Evolutionary conservation across 495 filamentous ascomycete species (phyloP).

Genomic region (Neurospora sp.): DNA sequence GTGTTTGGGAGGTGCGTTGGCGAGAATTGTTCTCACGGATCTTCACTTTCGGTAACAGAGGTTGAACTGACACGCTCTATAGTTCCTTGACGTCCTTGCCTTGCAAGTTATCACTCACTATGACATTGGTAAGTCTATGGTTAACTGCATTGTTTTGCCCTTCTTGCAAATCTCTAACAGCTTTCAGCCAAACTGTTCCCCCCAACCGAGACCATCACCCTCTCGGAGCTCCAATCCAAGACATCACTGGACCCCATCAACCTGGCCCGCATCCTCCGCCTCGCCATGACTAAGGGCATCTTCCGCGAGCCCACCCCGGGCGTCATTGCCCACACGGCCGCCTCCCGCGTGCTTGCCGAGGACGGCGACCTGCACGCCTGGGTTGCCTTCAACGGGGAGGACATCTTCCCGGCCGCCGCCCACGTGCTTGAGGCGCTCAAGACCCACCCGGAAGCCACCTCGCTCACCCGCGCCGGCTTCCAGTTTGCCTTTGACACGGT

Average conservation of each 20-base stretch:
- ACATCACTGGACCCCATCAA: slow-evolving; percentile 33
- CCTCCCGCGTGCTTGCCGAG: slow-evolving; percentile 34
- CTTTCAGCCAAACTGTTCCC: slow-evolving; percentile 29
- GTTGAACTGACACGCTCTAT: background rate
- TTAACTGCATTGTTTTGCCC: background rate
- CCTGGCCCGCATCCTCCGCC: slow-evolving; percentile 41
- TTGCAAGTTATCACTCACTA: slow-evolving; percentile 31
- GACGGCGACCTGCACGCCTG: slow-evolving; percentile 34
- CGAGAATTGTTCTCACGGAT: background rate
- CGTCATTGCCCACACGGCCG: slow-evolving; percentile 43
- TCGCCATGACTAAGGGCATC: slow-evolving; percentile 45
- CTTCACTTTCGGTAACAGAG: background rate
- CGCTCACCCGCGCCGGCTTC: slow-evolving; percentile 35
- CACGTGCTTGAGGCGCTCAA: slow-evolving; percentile 29
- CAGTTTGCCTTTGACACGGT: slow-evolving; percentile 37
- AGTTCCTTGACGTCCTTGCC: slow-evolving; percentile 31
- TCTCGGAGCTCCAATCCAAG: slow-evolving; percentile 30
- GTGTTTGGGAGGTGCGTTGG: slow-evolving; percentile 28
- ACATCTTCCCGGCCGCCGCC: slow-evolving; percentile 36
- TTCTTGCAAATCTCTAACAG: slow-evolving; percentile 2
- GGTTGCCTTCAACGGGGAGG: slow-evolving; percentile 41
- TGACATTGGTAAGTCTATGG: slow-evolving; percentile 20
- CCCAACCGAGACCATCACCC: slow-evolving; percentile 28
- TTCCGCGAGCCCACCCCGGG: slow-evolving; percentile 43
- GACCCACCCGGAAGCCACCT: slow-evolving; percentile 30